Evolutionary conservation across 768 basidiomycete species (phyloP), one percentile per base, ranked within the genome.

Genomic region (Lactarius sanguifluus): DNA sequence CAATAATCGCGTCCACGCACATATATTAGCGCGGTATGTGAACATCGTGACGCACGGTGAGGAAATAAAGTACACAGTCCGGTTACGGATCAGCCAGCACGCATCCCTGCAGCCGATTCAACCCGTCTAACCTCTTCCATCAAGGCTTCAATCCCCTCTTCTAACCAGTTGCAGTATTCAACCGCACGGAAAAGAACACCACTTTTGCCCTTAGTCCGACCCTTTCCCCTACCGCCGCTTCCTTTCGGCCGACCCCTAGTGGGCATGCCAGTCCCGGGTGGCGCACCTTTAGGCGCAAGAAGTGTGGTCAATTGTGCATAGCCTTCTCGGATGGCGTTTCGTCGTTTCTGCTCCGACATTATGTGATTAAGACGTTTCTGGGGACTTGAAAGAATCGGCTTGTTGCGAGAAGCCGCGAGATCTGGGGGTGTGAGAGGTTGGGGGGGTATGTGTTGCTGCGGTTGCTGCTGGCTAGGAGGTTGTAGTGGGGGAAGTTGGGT

Each of bases 311-410:
- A 79, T 73, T 94, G 91, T 1, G 91, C 87, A 76, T 95, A 96
- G 47, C 93, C 93, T 68, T 92, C 89, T 50, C 92, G 87, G 71
- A 96, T 96, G 59, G 91, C 91, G 72, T 96, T 96, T 12, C 94
- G 86, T 9, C 94, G 90, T 73, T 92, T 92, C 77, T 96, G 94
- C 75, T 96, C 94, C 8, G 92, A 94, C 85, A 93, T 88, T 81
- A 96, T 95, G 79, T 96, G 93, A 75, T 95, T 94, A 18, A 92
- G 84, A 15, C 93, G 85, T 73, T 94, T 94, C 77, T 96, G 92
- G 0, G 92, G 92, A 5, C 86, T 87, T 7, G 92, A 90, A 30
- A 95, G 81, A 23, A 92, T 83, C 0, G 87, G 81, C 70, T 91
- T 92, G 25, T 81, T 61, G 66, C 82, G 80, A 55, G 79, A 71